These are phyloP conservation scores for Clonostachys rosea DNA, from an alignment of 2,329 filamentous ascomycete species.

Conservation along the genomic window DNA sequence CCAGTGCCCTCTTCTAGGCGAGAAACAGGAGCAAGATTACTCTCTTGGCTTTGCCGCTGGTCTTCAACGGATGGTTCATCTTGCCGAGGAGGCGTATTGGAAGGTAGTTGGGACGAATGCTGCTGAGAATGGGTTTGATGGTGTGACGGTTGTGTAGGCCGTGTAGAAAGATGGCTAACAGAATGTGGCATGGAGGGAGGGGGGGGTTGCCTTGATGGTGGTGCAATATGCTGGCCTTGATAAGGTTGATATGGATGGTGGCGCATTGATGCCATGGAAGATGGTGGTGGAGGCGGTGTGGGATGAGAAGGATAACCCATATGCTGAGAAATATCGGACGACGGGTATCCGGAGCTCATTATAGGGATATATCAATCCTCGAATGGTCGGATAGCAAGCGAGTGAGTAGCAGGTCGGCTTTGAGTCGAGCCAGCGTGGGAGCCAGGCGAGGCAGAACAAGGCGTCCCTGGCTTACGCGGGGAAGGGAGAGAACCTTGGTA, in stretches of 20 bases:
- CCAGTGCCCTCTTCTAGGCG: not conserved
- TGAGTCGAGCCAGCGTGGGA: too few relatives aligned
- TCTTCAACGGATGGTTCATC: not conserved
- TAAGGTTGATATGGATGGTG: conserved; percentile 8
- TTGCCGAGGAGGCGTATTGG: not conserved
- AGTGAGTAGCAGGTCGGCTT: too few relatives aligned
- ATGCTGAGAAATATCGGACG: conserved; percentile 3
- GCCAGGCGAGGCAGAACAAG: too few relatives aligned
- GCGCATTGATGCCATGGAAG: not conserved
- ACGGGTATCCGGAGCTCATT: not conserved
- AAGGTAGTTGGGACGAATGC: not conserved
- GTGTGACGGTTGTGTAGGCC: conserved; percentile 2
- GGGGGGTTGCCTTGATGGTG: conserved; percentile 2
- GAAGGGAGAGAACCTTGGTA: too few relatives aligned
- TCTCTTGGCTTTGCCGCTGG: not conserved
- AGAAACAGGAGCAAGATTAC: not conserved
- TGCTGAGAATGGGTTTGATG: conserved; percentile 1
- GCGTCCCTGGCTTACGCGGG: too few relatives aligned
- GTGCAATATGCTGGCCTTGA: conserved; percentile 8
- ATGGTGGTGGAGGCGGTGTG: not conserved
- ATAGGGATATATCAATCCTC: not conserved
- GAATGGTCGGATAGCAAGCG: not conserved
- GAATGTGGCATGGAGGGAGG: conserved; percentile 1
- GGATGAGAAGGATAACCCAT: conserved; percentile 1
- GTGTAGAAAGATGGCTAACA: not conserved